Percentiles rank a stretch among this genome's conserved stretches.
phyloP scores from a whole-genome alignment of 768 basidiomycete genomes.

The Lactarius hengduanensis region DNA sequence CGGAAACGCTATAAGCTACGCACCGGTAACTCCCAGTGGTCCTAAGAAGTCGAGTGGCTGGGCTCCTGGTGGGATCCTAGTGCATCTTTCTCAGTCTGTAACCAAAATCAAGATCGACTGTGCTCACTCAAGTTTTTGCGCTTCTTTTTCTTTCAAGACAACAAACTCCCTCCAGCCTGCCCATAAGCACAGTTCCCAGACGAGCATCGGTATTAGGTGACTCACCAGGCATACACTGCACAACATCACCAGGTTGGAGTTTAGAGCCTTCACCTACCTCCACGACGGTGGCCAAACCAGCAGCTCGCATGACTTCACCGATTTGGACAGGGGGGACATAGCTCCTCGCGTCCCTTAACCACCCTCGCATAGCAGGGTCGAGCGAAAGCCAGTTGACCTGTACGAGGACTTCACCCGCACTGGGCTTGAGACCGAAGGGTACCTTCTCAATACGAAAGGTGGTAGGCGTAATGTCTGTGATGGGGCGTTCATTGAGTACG shows the following conservation, averaged over 20 bases:
- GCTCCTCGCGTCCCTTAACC: conserved; percentile 68
- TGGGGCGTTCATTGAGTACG: conserved; percentile 75
- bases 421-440: conserved; percentile 54
- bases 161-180: conserved; percentile 80
- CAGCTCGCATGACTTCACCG: conserved; percentile 64
- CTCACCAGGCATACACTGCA: conserved; percentile 61
- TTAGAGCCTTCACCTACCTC: conserved; percentile 52
- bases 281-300: conserved; percentile 65
- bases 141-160: conserved; percentile 51
- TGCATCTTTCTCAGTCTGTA: neutral
- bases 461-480: conserved; percentile 59
- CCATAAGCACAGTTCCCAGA: neutral
- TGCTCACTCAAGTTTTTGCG: conserved; percentile 57
- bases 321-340: conserved; percentile 53
- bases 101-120: neutral
- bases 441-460: conserved; percentile 68
- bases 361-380: conserved; percentile 91
- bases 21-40: conserved; percentile 70
- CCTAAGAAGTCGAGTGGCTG: conserved; percentile 78
- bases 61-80: conserved; percentile 57
- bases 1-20: conserved; percentile 26
- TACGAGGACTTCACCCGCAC: conserved; percentile 58
- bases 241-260: conserved; percentile 66
- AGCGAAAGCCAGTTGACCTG: conserved; percentile 75
- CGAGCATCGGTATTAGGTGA: conserved; percentile 8